Evolutionary conservation across 306 rosid genomes (phyloP).

Genomic region (Medicago lupulina): DNA sequence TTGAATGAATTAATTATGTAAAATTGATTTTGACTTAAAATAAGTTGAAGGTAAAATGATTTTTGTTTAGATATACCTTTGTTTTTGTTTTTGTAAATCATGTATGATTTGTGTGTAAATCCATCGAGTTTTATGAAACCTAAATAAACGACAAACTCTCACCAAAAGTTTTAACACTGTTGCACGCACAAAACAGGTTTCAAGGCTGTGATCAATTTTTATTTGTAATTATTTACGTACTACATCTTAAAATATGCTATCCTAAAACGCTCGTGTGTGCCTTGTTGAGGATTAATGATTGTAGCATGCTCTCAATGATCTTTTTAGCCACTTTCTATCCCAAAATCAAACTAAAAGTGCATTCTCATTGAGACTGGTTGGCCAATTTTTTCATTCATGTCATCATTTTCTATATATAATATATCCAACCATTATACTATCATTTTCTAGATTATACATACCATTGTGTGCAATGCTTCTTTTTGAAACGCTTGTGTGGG

Average conservation of each 20-base stretch:
- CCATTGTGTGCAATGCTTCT: slow-evolving; percentile 24
- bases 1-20: too few species aligned
- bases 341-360: slow-evolving; percentile 36
- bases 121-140: too few species aligned
- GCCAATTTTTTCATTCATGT: slow-evolving; percentile 27
- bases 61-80: too few species aligned
- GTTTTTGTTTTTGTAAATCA: too few species aligned
- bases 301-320: slow-evolving; percentile 39
- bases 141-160: too few species aligned
- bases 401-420: slow-evolving; percentile 29
- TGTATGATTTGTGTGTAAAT: too few species aligned
- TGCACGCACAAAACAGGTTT: too few species aligned
- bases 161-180: too few species aligned
- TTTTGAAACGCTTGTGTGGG: background rate
- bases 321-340: slow-evolving; percentile 5
- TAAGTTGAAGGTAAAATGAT: too few species aligned
- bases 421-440: slow-evolving; percentile 1
- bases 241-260: background rate
- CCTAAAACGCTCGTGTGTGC: slow-evolving; percentile 28
- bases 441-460: background rate
- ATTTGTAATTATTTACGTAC: background rate
- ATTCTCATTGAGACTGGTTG: slow-evolving; percentile 14
- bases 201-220: too few species aligned
- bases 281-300: slow-evolving; percentile 35
- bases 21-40: too few species aligned